Conservation (phyloP, 2,329 filamentous ascomycete genomes). For the Aureobasidium mangrovei region DNA sequence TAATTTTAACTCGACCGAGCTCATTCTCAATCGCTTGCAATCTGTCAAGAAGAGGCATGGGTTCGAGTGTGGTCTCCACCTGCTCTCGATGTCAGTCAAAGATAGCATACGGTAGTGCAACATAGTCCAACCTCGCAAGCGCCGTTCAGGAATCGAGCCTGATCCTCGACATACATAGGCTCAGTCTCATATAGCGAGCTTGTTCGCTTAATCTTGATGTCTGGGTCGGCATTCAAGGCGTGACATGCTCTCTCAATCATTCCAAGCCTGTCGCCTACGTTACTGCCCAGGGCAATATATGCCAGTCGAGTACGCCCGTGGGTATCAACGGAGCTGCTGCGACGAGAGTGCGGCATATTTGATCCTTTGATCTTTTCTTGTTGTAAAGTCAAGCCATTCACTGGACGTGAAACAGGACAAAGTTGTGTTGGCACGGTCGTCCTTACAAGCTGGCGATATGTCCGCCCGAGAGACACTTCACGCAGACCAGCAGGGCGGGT, state of each 20-base stretch:
- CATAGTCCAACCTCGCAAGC: constrained; percentile 67
- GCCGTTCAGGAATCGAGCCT: constrained; percentile 83
- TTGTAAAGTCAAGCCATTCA: constrained; percentile 1
- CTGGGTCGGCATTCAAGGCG: constrained; percentile 59
- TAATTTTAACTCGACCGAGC: constrained; percentile 70
- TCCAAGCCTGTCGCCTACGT: constrained; percentile 73
- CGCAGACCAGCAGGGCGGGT: background rate
- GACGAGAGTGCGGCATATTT: background rate
- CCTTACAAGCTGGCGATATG: background rate
- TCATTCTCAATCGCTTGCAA: constrained; percentile 76
- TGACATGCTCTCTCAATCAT: constrained; percentile 79
- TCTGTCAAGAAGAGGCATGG: constrained; percentile 65
- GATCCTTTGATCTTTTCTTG: background rate
- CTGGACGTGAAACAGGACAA: background rate
- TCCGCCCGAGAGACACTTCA: background rate
- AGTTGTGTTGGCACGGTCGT: background rate
- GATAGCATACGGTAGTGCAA: background rate
- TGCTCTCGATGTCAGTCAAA: constrained; percentile 31
- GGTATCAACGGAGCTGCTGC: background rate
- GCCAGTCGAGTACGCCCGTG: constrained; percentile 33
- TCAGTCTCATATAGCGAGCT: constrained; percentile 90
- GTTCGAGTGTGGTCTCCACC: constrained; percentile 71
- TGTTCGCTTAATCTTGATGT: constrained; percentile 67
- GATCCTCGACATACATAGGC: constrained; percentile 92
- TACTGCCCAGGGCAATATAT: constrained; percentile 86